Conservation (phyloP, 257 asterid genomes). For the Vinca minor region DNA sequence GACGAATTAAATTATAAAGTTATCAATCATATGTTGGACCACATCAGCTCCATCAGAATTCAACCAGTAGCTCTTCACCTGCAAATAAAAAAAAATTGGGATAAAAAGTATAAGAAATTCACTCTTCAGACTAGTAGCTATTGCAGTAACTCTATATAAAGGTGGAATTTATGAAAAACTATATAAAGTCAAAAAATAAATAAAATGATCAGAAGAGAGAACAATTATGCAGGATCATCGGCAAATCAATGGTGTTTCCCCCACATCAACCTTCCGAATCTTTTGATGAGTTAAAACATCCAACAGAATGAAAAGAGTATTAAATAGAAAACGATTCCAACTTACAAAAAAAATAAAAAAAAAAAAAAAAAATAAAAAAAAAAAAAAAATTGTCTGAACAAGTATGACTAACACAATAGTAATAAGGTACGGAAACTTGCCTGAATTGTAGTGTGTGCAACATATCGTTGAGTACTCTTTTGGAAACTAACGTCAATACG, state of each 20-base stretch:
- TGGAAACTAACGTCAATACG: constrained; percentile 89
- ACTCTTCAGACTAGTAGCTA: background rate
- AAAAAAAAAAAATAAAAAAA: no score
- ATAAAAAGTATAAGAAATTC: background rate
- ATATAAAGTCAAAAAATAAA: no score
- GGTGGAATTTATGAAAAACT: background rate
- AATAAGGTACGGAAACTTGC: constrained; percentile 18
- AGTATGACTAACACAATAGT: background rate
- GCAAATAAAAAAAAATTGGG: constrained; percentile 2
- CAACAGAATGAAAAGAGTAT: background rate
- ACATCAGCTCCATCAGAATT: constrained; percentile 89
- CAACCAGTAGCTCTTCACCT: constrained; percentile 87
- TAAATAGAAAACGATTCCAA: background rate
- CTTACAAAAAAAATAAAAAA: background rate
- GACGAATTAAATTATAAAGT: constrained; percentile 40
- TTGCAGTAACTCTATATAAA: background rate
- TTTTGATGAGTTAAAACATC: background rate
- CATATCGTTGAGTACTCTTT: constrained; percentile 70
- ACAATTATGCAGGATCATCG: background rate
- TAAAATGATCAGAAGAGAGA: no score
- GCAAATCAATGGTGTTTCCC: background rate
- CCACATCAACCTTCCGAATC: background rate
- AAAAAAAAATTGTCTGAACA: background rate
- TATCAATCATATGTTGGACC: constrained; percentile 77
- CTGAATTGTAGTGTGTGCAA: constrained; percentile 83